phyloP scores from a whole-genome alignment of 805 yeast genomes.

The Hanseniaspora jakobsenii region DNA sequence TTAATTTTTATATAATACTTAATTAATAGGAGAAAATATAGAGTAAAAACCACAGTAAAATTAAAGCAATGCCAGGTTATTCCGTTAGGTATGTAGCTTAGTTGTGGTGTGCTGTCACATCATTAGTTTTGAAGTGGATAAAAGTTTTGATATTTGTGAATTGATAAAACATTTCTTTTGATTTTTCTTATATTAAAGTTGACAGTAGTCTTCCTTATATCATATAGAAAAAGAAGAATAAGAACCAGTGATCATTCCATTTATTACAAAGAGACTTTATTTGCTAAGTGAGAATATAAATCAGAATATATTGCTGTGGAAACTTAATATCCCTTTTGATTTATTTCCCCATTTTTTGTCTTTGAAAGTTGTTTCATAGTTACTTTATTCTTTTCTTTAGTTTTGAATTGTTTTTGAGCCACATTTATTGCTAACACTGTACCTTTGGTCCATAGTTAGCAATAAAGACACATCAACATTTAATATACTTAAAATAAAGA shows the following conservation, averaged over 20 bases:
- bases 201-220: too few relatives aligned
- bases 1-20: too few relatives aligned
- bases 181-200: too few relatives aligned
- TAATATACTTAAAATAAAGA: conserved; percentile 6
- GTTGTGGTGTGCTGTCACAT: not conserved
- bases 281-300: not conserved
- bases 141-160: conserved; percentile 8
- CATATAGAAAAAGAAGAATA: too few relatives aligned
- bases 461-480: too few relatives aligned
- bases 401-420: not conserved
- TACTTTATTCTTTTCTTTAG: not conserved
- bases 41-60: conserved; percentile 3
- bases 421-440: too few relatives aligned
- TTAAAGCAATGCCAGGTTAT: conserved; percentile 81
- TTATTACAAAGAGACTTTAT: too few relatives aligned
- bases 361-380: conserved; percentile 8
- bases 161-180: conserved; percentile 14
- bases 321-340: not conserved
- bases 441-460: too few relatives aligned
- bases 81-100: conserved; percentile 77
- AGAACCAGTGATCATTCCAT: too few relatives aligned
- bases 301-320: not conserved
- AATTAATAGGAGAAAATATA: not conserved
- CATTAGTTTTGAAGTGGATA: not conserved
- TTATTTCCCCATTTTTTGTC: conserved; percentile 10